phyloP scores from a whole-genome alignment of 371 early-diverging fungal genomes.

The Neoconidiobolus thromboides region DNA sequence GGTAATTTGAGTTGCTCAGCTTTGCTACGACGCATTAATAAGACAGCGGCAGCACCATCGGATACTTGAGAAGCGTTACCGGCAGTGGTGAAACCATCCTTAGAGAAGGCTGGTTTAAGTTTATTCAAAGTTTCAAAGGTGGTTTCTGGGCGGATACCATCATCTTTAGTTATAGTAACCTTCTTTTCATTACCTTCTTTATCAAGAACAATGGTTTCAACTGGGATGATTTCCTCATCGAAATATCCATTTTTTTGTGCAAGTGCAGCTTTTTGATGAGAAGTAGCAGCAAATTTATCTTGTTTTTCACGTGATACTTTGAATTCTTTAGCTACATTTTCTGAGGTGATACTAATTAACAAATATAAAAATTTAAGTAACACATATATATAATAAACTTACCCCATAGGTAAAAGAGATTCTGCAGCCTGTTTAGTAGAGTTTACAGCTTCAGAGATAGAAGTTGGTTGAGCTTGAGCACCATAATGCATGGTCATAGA shows the following conservation, averaged over 20 bases:
- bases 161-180: slow-evolving; percentile 56
- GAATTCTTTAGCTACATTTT: slow-evolving; percentile 86
- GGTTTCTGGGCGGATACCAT: slow-evolving; percentile 77
- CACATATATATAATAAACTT: slow-evolving; percentile 13
- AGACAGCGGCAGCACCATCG: slow-evolving; percentile 95
- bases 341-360: slow-evolving; percentile 55
- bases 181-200: slow-evolving; percentile 39
- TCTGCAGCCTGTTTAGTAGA: slow-evolving; percentile 51
- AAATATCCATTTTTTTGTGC: slow-evolving; percentile 86
- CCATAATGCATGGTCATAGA: slow-evolving; percentile 91
- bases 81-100: slow-evolving; percentile 80
- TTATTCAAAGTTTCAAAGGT: slow-evolving; percentile 64
- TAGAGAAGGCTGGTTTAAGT: slow-evolving; percentile 80
- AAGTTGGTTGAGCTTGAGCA: slow-evolving; percentile 39
- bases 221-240: slow-evolving; percentile 82
- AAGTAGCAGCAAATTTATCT: slow-evolving; percentile 71
- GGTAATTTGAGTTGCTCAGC: slow-evolving; percentile 77
- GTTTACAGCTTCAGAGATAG: slow-evolving; percentile 49
- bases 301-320: slow-evolving; percentile 62
- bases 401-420: slow-evolving; percentile 67
- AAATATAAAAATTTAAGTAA: slow-evolving; percentile 2
- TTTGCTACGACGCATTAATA: slow-evolving; percentile 83
- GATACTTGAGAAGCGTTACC: slow-evolving; percentile 97
- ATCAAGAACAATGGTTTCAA: slow-evolving; percentile 52
- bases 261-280: slow-evolving; percentile 55